Evolutionary conservation across 495 filamentous ascomycete genomes (phyloP).

Genomic region (Penicillium dipodomyicola): DNA sequence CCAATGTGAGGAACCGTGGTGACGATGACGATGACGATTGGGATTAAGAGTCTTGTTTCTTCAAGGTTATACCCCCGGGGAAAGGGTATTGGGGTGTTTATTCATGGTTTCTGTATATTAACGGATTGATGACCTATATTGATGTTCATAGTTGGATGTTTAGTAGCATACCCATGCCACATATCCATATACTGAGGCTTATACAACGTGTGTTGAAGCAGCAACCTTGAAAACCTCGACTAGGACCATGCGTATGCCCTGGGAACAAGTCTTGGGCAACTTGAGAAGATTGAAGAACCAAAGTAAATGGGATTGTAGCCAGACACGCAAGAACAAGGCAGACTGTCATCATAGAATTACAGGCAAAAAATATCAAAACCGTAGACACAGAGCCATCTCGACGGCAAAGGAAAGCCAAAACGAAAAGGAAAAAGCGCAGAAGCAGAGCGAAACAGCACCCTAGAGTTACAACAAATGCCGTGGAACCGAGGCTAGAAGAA

Average conservation of each 20-base stretch:
- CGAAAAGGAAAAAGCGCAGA: slow-evolving; percentile 7
- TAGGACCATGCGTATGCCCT: neutral
- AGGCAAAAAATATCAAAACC: slow-evolving; percentile 25
- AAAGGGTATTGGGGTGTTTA: slow-evolving; percentile 6
- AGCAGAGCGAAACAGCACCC: slow-evolving; percentile 18
- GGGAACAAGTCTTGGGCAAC: neutral
- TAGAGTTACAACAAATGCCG: slow-evolving; percentile 38
- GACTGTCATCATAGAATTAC: slow-evolving; percentile 45
- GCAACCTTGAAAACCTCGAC: neutral
- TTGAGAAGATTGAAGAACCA: neutral
- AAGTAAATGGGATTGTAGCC: slow-evolving; percentile 18
- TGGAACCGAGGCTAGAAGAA: slow-evolving; percentile 17
- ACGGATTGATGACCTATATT: slow-evolving; percentile 8
- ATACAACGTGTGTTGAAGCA: neutral
- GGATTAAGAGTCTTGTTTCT: slow-evolving; percentile 50
- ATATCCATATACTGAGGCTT: neutral
- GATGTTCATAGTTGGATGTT: slow-evolving; percentile 5
- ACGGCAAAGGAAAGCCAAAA: slow-evolving; percentile 17
- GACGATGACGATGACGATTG: slow-evolving; percentile 63
- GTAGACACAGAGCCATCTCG: slow-evolving; percentile 22
- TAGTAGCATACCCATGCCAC: slow-evolving; percentile 6
- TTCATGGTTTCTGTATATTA: slow-evolving; percentile 1
- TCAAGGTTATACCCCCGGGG: neutral
- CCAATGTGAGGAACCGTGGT: slow-evolving; percentile 22
- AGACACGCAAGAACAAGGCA: slow-evolving; percentile 22